Base-by-base conservation (phyloP, 2,329 filamentous ascomycete genomes). In the Cladophialophora carrionii region DNA sequence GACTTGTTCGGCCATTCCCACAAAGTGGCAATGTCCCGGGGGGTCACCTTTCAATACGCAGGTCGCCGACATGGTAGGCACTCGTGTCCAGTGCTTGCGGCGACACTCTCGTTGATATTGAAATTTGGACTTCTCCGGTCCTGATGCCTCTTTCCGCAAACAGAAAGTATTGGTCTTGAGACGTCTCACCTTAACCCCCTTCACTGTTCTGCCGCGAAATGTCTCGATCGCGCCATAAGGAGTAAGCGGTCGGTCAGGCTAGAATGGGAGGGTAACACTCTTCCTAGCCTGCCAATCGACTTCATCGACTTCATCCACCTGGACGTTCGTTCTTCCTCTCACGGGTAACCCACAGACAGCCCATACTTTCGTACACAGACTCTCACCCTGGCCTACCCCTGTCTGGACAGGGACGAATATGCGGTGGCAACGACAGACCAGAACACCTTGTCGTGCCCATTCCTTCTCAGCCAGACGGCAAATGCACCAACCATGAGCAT, bases 401-500 rank as follows among this genome's bases (percentile, higher is more conserved):
- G 20, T 41, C 59, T 65, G 2, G 48, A 58, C 24, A 65, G 37
- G 37, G 55, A 37, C 6, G 58, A 55, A 29, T 32, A 56, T 10
- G 60, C 34, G 14, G 64, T 65, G n/a, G 61, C 57, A 9, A 68
- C 52, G 8, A 69, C 43, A 31, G 64, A 64, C 63, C 64, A 64
- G 9, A 72, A 22, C 29, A 64, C 37, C 52, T 57, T 71, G 62
- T 80, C 78, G 26, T 77, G 64, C 20, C 78, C 78, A 49, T 71
- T 77, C 62, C 71, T 86, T 60, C 86, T 83, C 67, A 92, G 75
- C 76, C 88, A 90, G 64, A 92, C 79, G 7, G 91, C 90, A 61
- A 90, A 70, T 26, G 87, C 77, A 31, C 87, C 90, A 54, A 94
- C 83, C 5, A 89, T 73, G 29, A 95, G 76, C 26, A 91, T 87